Conservation (phyloP, 306 rosid genomes). For the Quercus berberidifolia region DNA sequence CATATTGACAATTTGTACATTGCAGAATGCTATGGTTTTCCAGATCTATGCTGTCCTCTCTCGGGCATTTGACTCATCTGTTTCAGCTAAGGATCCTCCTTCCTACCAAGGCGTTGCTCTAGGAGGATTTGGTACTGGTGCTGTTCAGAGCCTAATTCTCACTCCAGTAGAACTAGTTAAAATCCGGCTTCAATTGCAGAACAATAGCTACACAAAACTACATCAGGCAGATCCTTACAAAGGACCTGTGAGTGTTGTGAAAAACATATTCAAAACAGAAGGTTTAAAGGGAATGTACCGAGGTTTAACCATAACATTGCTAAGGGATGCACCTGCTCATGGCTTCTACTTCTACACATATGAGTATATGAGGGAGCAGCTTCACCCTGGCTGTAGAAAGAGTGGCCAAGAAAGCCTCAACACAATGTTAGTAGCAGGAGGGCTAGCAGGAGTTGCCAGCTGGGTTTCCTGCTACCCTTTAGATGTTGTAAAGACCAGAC, state of each 20-base stretch:
- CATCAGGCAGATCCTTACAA: conserved; percentile 19
- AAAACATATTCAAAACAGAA: conserved; percentile 53
- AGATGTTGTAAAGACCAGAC: conserved; percentile 75
- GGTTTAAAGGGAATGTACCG: conserved; percentile 61
- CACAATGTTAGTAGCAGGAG: conserved; percentile 76
- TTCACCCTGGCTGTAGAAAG: conserved; percentile 82
- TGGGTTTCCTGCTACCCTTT: conserved; percentile 78
- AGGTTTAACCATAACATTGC: conserved; percentile 59
- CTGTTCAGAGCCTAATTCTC: conserved; percentile 59
- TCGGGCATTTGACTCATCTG: conserved; percentile 46
- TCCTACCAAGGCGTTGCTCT: conserved; percentile 66
- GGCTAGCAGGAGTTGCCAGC: conserved; percentile 80
- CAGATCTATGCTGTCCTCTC: conserved; percentile 73
- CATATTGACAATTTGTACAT: background rate
- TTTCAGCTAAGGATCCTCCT: conserved; percentile 53
- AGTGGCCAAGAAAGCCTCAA: conserved; percentile 49
- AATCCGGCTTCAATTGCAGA: conserved; percentile 68
- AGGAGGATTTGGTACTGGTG: conserved; percentile 76
- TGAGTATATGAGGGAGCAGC: conserved; percentile 64
- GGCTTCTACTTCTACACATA: conserved; percentile 76
- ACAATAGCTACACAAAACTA: background rate
- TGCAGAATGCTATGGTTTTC: conserved; percentile 82
- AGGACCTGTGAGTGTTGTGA: conserved; percentile 49
- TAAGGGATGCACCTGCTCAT: conserved; percentile 71
- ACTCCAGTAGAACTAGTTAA: conserved; percentile 74